phyloP scores from a whole-genome alignment of 768 basidiomycete species.

The Chlorophyllum brunneum region DNA sequence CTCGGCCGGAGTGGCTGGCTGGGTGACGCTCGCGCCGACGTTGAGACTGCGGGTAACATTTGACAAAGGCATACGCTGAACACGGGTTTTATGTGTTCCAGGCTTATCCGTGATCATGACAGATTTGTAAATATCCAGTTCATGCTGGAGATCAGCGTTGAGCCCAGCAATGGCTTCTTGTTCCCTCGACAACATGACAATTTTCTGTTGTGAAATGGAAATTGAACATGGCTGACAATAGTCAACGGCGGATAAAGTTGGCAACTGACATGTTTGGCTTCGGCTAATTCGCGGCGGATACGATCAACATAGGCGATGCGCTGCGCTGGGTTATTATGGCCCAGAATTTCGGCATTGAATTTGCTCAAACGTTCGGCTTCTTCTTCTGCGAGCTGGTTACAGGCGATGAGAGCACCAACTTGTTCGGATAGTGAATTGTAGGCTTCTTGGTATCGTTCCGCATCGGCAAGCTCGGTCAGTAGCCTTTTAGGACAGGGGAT shows the following conservation, averaged over 20 bases:
- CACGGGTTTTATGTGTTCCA: constrained; percentile 48
- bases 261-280: constrained; percentile 69
- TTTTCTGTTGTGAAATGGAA: constrained; percentile 33
- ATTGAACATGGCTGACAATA: neutral
- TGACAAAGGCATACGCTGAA: constrained; percentile 44
- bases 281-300: constrained; percentile 74
- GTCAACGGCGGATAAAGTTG: neutral
- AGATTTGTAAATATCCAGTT: constrained; percentile 60
- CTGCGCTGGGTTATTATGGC: constrained; percentile 82
- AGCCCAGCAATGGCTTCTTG: constrained; percentile 40
- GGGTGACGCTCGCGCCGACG: constrained; percentile 10
- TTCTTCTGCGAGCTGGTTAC: constrained; percentile 76
- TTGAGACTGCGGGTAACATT: constrained; percentile 40
- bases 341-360: constrained; percentile 83
- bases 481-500: constrained; percentile 25
- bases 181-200: constrained; percentile 43
- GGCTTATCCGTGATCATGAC: constrained; percentile 52
- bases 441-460: constrained; percentile 65
- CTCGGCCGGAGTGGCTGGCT: constrained; percentile 11
- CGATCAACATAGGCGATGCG: constrained; percentile 85
- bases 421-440: constrained; percentile 64
- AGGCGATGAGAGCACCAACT: constrained; percentile 57
- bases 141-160: constrained; percentile 46
- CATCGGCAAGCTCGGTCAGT: constrained; percentile 51
- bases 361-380: constrained; percentile 72